Percentiles rank a stretch among this genome's conserved stretches.
These are phyloP conservation scores for Phallus indusiatus DNA, from an alignment of 768 basidiomycete species.

Conservation along the genomic window DNA sequence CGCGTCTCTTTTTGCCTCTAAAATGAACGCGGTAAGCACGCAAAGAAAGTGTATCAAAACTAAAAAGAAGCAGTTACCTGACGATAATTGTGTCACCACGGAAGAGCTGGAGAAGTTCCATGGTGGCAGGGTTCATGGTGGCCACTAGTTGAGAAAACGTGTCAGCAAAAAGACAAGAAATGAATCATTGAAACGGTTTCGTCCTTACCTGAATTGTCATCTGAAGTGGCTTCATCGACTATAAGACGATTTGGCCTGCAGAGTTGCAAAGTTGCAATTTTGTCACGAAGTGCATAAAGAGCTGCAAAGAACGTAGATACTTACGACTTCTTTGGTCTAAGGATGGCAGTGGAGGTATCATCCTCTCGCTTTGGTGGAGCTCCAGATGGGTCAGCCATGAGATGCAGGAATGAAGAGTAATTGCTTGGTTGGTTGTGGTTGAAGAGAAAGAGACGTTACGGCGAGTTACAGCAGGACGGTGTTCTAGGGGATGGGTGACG, in stretches of 20 bases:
- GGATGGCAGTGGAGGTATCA: constrained; percentile 89
- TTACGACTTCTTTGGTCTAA: constrained; percentile 96
- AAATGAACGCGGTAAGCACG: constrained; percentile 6
- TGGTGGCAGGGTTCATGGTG: constrained; percentile 90
- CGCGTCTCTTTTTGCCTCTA: constrained; percentile 95
- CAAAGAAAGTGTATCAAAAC: not conserved
- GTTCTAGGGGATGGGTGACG: constrained; percentile 1
- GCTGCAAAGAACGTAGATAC: constrained; percentile 24
- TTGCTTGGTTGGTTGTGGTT: not conserved
- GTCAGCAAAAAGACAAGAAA: constrained; percentile 9
- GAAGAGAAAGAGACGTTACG: not conserved
- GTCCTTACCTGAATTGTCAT: constrained; percentile 89
- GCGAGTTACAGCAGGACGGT: not conserved
- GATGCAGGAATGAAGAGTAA: not conserved
- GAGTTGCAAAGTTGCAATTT: constrained; percentile 11
- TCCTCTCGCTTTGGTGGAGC: constrained; percentile 70
- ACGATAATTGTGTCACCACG: constrained; percentile 95
- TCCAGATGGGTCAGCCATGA: constrained; percentile 74
- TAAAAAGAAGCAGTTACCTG: constrained; percentile 38
- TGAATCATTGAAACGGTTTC: not conserved
- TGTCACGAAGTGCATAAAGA: constrained; percentile 12
- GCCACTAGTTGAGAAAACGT: constrained; percentile 52
- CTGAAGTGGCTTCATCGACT: constrained; percentile 87
- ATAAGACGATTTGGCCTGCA: constrained; percentile 91
- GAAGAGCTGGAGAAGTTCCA: constrained; percentile 91